Base-by-base conservation (phyloP, 805 yeast genomes). In the Tetrapisispora arboricola region DNA sequence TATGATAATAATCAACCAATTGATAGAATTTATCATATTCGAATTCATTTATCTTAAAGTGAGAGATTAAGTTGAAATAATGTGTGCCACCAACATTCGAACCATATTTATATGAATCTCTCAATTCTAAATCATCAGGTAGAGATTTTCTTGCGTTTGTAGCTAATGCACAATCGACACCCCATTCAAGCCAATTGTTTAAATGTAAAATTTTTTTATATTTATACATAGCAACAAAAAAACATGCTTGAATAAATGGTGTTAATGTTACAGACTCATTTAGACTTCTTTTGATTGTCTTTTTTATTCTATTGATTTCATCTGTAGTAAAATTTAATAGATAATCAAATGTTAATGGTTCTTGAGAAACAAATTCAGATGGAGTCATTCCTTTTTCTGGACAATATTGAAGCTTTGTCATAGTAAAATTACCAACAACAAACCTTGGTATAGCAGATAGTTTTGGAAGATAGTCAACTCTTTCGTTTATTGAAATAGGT, bases 51-150 rank as follows among this genome's bases (percentile, higher is more conserved):
- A 49, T 41, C 11, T 46, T 30, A 25, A 55, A 49, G 4, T 51
- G 46, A 1, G 58, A 43, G 21, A 56, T 51, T 22, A 38, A 39
- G 38, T 46, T 51, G 10, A 53, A 46, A 44, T 51, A 54, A 43
- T 49, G 55, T 12, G 46, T 37, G 3, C 60, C 61, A 28, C 54
- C 60, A 16, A 56, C 55, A 29, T 51, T 47, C 9, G 54, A 21
- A 20, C 61, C 61, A 44, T 42, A 53, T 35, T 48, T 47, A 41
- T 47, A 52, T 12, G 41, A 28, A 5, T 44, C 47, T n/a, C 36
- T 31, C 2, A 45, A 6, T 12, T 45, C 47, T 13, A 42, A 28
- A 6, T 48, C 53, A 0, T 44, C 39, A 13, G 57, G 56, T 36
- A 54, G 31, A 3, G 39, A 18, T 16, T 41, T 44, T 28, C 58